Conservation (phyloP, 2,329 filamentous ascomycete genomes). For the Colletotrichum acutatum region DNA sequence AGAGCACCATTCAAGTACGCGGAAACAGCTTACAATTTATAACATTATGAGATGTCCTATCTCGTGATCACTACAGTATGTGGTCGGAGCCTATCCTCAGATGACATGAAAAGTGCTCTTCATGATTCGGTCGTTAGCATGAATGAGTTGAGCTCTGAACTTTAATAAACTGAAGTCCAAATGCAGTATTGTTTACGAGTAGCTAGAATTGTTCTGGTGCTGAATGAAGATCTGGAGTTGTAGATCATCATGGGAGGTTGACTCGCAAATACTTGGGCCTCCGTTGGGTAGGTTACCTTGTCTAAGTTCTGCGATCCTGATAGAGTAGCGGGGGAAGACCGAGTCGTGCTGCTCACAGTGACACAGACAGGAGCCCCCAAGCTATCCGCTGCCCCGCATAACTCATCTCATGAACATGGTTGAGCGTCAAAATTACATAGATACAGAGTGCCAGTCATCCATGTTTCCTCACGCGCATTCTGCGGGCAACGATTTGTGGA, state of each 20-base stretch:
- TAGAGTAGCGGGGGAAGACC: not conserved
- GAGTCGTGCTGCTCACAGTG: not conserved
- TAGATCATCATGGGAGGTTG: not conserved
- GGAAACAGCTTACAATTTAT: not conserved
- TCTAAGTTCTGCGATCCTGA: not conserved
- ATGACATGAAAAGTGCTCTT: not conserved
- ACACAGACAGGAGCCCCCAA: not conserved
- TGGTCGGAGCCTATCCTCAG: not conserved
- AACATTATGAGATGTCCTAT: not conserved
- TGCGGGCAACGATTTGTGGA: too few relatives aligned
- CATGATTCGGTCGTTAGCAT: not conserved
- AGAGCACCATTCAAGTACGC: not conserved
- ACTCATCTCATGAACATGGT: not conserved
- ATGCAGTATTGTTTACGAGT: not conserved
- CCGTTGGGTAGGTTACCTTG: not conserved
- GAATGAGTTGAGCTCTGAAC: not conserved
- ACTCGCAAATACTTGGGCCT: not conserved
- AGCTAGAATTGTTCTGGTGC: not conserved
- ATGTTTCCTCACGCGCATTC: too few relatives aligned
- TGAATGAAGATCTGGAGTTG: not conserved
- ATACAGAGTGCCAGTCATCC: not conserved
- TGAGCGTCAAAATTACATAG: not conserved
- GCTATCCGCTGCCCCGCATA: not conserved
- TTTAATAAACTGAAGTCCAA: not conserved
- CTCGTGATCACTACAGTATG: not conserved